A percentile compares a stretch with the other conserved stretches of the same genome.
These are phyloP conservation scores for Geotrichum citri-aurantii DNA, from an alignment of 1,139 yeast genomes.

Conservation along the genomic window DNA sequence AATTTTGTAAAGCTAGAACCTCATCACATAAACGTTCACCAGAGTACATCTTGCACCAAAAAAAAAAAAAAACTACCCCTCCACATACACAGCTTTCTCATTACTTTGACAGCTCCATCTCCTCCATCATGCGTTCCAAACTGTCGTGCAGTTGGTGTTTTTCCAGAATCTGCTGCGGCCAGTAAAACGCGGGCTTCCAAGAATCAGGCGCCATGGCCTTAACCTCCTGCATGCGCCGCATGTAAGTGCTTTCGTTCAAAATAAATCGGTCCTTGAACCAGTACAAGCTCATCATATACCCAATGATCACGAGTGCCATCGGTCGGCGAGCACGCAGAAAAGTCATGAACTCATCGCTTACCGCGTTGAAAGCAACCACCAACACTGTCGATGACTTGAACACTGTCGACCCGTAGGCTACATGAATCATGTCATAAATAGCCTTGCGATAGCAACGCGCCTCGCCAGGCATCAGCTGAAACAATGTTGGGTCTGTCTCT, in stretches of 20 bases:
- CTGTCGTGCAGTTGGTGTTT: constrained; percentile 1
- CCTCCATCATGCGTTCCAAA: constrained; percentile 5
- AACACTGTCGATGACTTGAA: background rate
- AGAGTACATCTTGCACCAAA: no score
- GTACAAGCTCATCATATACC: background rate
- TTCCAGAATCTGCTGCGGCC: constrained; percentile 12
- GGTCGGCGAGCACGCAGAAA: constrained; percentile 8
- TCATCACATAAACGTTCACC: no score
- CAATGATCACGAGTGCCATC: constrained; percentile 9
- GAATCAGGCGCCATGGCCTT: constrained; percentile 1
- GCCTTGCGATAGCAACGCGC: constrained; percentile 3
- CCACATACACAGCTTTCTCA: no score
- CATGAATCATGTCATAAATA: constrained; percentile 4
- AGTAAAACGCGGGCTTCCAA: constrained; percentile 12
- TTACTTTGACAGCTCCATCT: background rate
- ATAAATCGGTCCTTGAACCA: constrained; percentile 4
- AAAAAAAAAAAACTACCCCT: no score
- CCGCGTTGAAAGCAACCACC: constrained; percentile 4
- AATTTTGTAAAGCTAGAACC: no score
- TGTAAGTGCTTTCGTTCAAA: background rate
- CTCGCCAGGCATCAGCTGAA: constrained; percentile 6
- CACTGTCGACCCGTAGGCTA: background rate
- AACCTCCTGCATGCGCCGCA: constrained; percentile 2
- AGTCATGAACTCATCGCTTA: constrained; percentile 1
- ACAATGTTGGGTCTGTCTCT: background rate